phyloP scores from a whole-genome alignment of 306 rosid species.

The Malus sieversii region DNA sequence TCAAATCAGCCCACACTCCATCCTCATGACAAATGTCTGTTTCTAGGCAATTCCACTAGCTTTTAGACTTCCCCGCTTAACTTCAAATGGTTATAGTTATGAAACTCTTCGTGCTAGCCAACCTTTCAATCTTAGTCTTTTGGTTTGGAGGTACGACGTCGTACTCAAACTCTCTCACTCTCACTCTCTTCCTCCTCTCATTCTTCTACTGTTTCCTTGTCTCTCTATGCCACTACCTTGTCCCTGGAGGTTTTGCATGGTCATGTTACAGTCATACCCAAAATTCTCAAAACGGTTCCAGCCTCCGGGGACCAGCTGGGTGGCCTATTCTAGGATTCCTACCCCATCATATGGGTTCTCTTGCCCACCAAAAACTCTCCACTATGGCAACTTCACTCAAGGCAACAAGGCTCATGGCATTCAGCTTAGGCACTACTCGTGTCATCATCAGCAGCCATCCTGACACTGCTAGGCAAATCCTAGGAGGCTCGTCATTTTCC shows the following conservation, averaged over 20 bases:
- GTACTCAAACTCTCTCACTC: conserved; percentile 10
- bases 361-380: conserved; percentile 62
- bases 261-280: conserved; percentile 14
- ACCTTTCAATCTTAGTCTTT: conserved; percentile 15
- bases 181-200: conserved; percentile 19
- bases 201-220: conserved; percentile 21
- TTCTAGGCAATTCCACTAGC: conserved; percentile 17
- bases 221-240: conserved; percentile 35
- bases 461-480: conserved; percentile 69
- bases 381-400: conserved; percentile 31
- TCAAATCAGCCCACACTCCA: conserved; percentile 19
- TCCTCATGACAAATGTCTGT: conserved; percentile 32
- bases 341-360: conserved; percentile 55
- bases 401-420: conserved; percentile 63
- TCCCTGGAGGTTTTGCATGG: conserved; percentile 93
- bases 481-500: conserved; percentile 48
- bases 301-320: conserved; percentile 51
- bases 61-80: neutral
- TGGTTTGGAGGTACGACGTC: conserved; percentile 10
- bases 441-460: conserved; percentile 78
- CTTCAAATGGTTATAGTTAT: conserved; percentile 10
- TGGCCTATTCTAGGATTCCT: conserved; percentile 72
- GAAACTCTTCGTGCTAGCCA: conserved; percentile 26
- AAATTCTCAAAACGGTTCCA: neutral
- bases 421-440: conserved; percentile 59